A percentile compares a stretch with the other conserved stretches of the same genome.
These are phyloP conservation scores for Moesziomyces antarcticus DNA, from an alignment of 1,284 basidiomycete genomes.

Conservation along the genomic window DNA sequence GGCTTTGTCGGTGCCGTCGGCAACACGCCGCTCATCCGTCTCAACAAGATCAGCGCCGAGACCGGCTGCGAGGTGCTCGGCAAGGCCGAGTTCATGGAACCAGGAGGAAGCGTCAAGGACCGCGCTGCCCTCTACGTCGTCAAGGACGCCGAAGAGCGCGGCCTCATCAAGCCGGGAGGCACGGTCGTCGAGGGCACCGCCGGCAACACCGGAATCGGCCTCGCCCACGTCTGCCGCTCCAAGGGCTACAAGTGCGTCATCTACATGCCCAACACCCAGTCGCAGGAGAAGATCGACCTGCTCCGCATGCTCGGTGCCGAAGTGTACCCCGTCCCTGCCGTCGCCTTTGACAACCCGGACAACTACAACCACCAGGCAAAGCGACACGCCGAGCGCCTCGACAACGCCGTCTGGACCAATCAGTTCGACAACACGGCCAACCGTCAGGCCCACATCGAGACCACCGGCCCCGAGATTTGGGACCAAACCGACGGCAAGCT, in stretches of 20 bases:
- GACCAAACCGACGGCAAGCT: constrained; percentile 82
- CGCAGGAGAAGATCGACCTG: constrained; percentile 96
- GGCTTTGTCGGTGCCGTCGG: constrained; percentile 91
- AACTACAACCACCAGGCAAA: constrained; percentile 99
- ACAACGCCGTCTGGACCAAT: constrained; percentile 99
- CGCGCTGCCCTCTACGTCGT: constrained; percentile 92
- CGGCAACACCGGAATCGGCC: constrained; percentile 97
- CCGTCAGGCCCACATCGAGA: constrained; percentile 84
- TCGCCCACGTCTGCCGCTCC: constrained; percentile 90
- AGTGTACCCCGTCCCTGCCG: constrained; percentile 93
- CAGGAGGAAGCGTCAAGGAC: constrained; percentile 99
- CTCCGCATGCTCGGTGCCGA: constrained; percentile 96
- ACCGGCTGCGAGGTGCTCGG: constrained; percentile 90
- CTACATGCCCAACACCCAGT: constrained; percentile 96
- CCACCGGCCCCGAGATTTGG: constrained; percentile 98
- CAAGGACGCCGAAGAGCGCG: constrained; percentile 86
- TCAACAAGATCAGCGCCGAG: constrained; percentile 79
- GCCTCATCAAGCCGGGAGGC: constrained; percentile 82
- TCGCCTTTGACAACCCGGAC: constrained; percentile 91
- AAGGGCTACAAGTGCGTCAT: constrained; percentile 98
- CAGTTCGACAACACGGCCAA: constrained; percentile 96
- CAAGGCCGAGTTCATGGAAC: constrained; percentile 98
- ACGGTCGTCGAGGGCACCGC: constrained; percentile 98
- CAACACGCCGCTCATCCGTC: constrained; percentile 84
- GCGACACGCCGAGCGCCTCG: constrained; percentile 81